Evolutionary conservation across 805 yeast species (phyloP).

Genomic region (Scheffersomyces stipitis): DNA sequence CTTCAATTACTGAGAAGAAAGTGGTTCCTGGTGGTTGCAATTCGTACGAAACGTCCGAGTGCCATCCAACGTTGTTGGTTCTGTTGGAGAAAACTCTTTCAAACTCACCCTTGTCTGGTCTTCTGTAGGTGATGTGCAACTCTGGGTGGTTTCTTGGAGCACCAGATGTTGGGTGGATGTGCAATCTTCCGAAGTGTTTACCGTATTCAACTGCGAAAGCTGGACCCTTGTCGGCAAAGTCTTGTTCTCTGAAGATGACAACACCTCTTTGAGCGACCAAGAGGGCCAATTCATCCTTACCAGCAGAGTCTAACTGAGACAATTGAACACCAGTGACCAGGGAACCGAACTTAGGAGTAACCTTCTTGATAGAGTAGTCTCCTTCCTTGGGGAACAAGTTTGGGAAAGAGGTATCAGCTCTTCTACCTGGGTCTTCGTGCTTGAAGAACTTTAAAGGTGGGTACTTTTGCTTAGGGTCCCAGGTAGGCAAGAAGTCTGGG

Average conservation of each 20-base stretch:
- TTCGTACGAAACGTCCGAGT: constrained; percentile 37
- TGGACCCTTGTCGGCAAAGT: constrained; percentile 53
- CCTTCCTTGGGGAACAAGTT: constrained; percentile 48
- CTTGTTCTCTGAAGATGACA: constrained; percentile 65
- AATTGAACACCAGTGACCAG: constrained; percentile 63
- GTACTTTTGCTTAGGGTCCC: constrained; percentile 60
- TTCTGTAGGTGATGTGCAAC: constrained; percentile 34
- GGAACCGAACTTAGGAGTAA: constrained; percentile 72
- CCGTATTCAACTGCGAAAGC: constrained; percentile 54
- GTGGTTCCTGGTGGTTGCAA: constrained; percentile 36
- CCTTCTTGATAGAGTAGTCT: constrained; percentile 29
- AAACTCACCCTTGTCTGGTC: constrained; percentile 28
- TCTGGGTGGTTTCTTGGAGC: constrained; percentile 51
- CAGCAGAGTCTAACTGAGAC: constrained; percentile 50
- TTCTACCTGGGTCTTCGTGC: constrained; percentile 60
- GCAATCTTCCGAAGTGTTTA: constrained; percentile 65
- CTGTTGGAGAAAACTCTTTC: constrained; percentile 26
- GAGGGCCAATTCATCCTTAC: constrained; percentile 68
- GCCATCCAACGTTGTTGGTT: constrained; percentile 35
- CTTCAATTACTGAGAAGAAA: constrained; percentile 34
- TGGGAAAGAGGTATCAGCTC: constrained; percentile 59
- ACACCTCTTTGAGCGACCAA: constrained; percentile 71
- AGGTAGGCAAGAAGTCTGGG: constrained; percentile 66
- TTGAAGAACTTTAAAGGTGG: constrained; percentile 56
- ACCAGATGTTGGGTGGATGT: constrained; percentile 74